These are phyloP conservation scores for Rutstroemia sydowiana DNA, from an alignment of 2,329 filamentous ascomycete genomes.

Conservation along the genomic window DNA sequence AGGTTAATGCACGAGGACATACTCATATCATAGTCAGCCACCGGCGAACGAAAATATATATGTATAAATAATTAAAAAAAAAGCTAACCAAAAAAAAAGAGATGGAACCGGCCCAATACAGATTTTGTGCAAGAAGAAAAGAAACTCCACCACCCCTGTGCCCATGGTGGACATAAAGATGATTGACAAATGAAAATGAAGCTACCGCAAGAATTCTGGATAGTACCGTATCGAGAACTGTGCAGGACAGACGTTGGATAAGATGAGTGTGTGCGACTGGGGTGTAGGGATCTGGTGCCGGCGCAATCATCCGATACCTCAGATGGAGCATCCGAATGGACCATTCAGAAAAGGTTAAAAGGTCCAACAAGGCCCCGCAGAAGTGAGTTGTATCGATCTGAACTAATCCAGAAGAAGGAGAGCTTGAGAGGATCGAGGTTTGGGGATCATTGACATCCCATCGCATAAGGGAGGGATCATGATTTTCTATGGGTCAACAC, in stretches of 20 bases:
- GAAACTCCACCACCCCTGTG: conserved; percentile 13
- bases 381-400: conserved; percentile 27
- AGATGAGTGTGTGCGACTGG: conserved; percentile 26
- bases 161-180: conserved; percentile 16
- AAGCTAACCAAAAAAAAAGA: conserved; percentile 17
- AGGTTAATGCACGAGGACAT: conserved; percentile 16
- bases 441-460: conserved; percentile 24
- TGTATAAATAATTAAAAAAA: too few relatives aligned
- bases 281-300: conserved; percentile 21
- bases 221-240: conserved; percentile 24
- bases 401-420: conserved; percentile 23
- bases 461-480: conserved; percentile 16
- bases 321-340: conserved; percentile 24
- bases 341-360: conserved; percentile 17
- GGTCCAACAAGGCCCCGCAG: conserved; percentile 16
- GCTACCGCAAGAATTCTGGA: conserved; percentile 19
- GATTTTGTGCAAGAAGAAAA: conserved; percentile 16
- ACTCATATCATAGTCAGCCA: conserved; percentile 16
- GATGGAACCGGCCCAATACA: conserved; percentile 21
- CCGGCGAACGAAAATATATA: conserved; percentile 14
- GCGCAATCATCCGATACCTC: conserved; percentile 30
- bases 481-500: conserved; percentile 15
- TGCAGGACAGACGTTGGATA: conserved; percentile 26
- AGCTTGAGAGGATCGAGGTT: conserved; percentile 23
- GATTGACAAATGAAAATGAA: conserved; percentile 26